phyloP scores from a whole-genome alignment of 805 yeast species.

The Millerozyma miso region DNA sequence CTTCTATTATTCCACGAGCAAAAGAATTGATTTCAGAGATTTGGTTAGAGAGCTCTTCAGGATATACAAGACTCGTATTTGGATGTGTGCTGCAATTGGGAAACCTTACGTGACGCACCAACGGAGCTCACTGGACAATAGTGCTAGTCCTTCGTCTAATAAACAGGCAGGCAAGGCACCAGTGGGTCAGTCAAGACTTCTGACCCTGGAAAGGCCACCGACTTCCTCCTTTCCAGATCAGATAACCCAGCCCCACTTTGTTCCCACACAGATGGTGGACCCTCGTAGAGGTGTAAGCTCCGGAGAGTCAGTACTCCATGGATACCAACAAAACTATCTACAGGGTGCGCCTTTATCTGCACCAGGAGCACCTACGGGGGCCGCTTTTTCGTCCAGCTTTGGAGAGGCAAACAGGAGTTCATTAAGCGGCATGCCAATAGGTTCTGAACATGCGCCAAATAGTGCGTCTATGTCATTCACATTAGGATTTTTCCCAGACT shows the following conservation, averaged over 20 bases:
- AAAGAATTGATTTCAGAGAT: slow-evolving; percentile 69
- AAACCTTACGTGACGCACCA: slow-evolving; percentile 22
- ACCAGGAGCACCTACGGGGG: background rate
- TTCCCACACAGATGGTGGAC: background rate
- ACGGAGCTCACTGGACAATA: slow-evolving; percentile 2
- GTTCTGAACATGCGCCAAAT: background rate
- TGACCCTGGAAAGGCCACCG: background rate
- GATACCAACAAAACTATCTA: background rate
- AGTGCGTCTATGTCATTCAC: background rate
- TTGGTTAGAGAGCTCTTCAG: slow-evolving; percentile 70
- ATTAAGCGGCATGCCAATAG: background rate
- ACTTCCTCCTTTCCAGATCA: background rate
- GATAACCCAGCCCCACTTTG: background rate
- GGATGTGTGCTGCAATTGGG: slow-evolving; percentile 72
- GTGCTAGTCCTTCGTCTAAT: background rate
- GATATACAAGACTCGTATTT: slow-evolving; percentile 73
- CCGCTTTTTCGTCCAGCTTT: background rate
- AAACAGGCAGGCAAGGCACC: background rate
- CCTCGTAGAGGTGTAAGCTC: background rate
- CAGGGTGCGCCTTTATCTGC: background rate
- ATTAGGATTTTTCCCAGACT: background rate
- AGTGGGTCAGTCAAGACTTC: background rate
- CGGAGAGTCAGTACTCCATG: background rate
- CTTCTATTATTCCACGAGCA: slow-evolving; percentile 57
- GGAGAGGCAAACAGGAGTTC: slow-evolving; percentile 1